Base-by-base conservation (phyloP, 352 stramenopile genomes). In the Pythium coloratum region DNA sequence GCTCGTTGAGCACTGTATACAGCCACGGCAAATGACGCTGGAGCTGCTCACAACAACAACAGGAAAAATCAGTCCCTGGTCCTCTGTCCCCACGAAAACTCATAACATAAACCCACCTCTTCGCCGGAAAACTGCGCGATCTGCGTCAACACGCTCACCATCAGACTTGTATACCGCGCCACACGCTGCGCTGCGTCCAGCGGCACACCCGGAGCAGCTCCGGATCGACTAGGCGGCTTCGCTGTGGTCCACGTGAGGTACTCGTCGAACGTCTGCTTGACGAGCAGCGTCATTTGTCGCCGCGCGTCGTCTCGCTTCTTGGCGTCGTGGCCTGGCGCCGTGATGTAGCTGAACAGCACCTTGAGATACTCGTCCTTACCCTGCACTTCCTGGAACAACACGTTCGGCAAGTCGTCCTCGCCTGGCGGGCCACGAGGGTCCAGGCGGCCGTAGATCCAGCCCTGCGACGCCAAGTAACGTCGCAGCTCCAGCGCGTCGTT, bases 311-410 rank as follows among this genome's bases (percentile, higher is more conserved):
- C 80, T 28, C 81, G 74, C 42, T 81, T 78, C n/a, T 60, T 59
- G 16, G 83, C 78, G 8, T 76, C 55, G 36, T 72, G 69, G 14
- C 60, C 69, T 0, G 66, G 53, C 0, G 58, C 30, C 5, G 61
- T 58, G 14, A 91, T 78, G 30, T 85, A 66, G 34, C 76, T 64
- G 13, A 90, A 85, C 9, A 93, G 62, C 30, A 93, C 82, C 26
- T 89, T 86, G 1, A 91, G 58, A 59, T 90, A 94, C 67, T 89
- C 81, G 9, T 84, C 76, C 67, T 92, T 94, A 44, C 86, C 86
- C 28, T 88, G 50, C 10, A 94, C 80, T 77, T 94, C 86, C 33
- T 94, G 86, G 6, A 77, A 75, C 40, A 94, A 44, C 55, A 94
- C 64, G 60, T 84, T 91, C 0, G 86, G 84, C 26, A 91, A 62